Evolutionary conservation across 345 rosid genomes (phyloP), one percentile per base, ranked within the genome.

Genomic region (Hypericum perforatum): DNA sequence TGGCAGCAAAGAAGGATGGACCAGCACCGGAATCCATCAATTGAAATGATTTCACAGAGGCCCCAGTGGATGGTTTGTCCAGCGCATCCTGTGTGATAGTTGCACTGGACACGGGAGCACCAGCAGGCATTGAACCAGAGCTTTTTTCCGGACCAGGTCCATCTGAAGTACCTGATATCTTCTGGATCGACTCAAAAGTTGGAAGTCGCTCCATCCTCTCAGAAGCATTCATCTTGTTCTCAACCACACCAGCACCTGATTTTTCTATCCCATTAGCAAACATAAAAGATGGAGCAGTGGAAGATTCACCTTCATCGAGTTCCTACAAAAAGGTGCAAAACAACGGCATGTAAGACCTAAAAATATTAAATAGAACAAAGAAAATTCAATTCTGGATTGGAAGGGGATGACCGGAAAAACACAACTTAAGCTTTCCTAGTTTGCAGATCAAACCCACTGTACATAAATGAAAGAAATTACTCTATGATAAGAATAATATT

Each of bases 261-360:
- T 77, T 76, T 49, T 65, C 80, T 60, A 51, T 66, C 58, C 59
- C 69, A 45, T 62, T 71, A 61, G 36, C 58, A 39, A 48, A 49
- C 38, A 57, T 42, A 58, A 71, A 50, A 68, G 77, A 54, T 36
- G 56, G 54, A 16, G 40, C 56, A 56, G 63, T 74, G 49, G 60
- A 37, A 60, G 52, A 40, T 39, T 53, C 71, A 40, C 82, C 91
- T 60, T 81, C 88, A 58, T 85, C 98, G 79, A 78, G 60, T 42
- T 82, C 97, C 98, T 92, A 69, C 54, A 59, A 60, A 57, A 43
- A 16, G 39, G 8, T 39, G 29, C 10, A 41, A 52, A 44, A 9
- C 11, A 0, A 3, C 10, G 38, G 6, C 52, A 16, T 7, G 9
- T 15, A 5, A 37, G 29, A n/a, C 50, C 15, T 13, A 8, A 11